phyloP scores from a whole-genome alignment of 169 alveolate genomes.

The Cryptosporidium tyzzeri region DNA sequence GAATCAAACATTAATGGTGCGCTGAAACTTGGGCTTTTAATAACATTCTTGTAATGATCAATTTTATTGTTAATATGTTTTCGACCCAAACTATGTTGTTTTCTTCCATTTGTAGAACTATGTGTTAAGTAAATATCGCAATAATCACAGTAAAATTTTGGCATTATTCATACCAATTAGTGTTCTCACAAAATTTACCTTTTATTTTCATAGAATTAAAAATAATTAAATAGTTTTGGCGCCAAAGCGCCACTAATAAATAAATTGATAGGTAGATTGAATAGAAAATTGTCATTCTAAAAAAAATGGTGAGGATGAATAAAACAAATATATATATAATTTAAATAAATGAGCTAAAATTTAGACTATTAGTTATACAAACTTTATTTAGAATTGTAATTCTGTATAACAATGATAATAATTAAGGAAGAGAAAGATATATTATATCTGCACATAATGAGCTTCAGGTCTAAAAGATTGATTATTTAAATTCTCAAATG shows the following conservation, averaged over 20 bases:
- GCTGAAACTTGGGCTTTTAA: slow-evolving; percentile 35
- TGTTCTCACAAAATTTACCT: not conserved
- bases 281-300: no score
- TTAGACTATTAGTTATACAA: no score
- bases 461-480: not conserved
- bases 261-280: not conserved
- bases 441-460: not conserved
- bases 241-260: not conserved
- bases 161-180: slow-evolving; percentile 88
- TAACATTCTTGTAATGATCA: slow-evolving; percentile 92
- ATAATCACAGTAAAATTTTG: slow-evolving; percentile 99
- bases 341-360: not conserved
- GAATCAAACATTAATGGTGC: slow-evolving; percentile 39
- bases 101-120: slow-evolving; percentile 98
- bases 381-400: not conserved
- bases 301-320: no score
- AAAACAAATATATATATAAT: no score
- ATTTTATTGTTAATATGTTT: slow-evolving; percentile 97
- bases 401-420: not conserved
- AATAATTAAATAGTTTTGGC: not conserved
- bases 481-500: slow-evolving; percentile 16
- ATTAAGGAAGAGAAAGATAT: not conserved
- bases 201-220: not conserved
- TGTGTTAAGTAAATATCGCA: slow-evolving; percentile 98
- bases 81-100: slow-evolving; percentile 97